These are phyloP conservation scores for Plasmodium coatneyi DNA, from an alignment of 169 alveolate genomes.

Conservation along the genomic window DNA sequence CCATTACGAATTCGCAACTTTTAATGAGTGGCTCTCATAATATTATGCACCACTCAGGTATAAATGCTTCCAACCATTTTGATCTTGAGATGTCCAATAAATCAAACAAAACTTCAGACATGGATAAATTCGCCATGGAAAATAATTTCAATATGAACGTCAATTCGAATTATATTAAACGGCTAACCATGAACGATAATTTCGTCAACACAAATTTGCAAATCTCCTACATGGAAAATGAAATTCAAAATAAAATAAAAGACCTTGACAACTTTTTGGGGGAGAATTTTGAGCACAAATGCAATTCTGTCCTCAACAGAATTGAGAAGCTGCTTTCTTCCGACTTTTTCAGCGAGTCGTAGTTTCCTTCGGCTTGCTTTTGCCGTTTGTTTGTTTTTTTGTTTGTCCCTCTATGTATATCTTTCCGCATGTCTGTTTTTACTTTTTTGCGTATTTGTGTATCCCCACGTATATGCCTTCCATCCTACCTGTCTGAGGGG, in stretches of 20 bases:
- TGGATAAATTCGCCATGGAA: neutral
- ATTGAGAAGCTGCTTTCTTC: constrained; percentile 63
- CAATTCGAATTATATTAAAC: constrained; percentile 27
- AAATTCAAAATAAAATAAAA: constrained; percentile 63
- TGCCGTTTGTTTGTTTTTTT: neutral
- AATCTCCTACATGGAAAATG: constrained; percentile 71
- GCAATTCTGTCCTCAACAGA: constrained; percentile 49
- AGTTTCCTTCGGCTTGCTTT: neutral
- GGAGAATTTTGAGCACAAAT: constrained; percentile 27
- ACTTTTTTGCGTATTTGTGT: neutral
- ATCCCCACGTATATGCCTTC: neutral
- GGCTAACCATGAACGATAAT: constrained; percentile 43
- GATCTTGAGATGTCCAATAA: constrained; percentile 18
- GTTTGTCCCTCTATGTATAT: neutral
- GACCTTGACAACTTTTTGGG: constrained; percentile 40
- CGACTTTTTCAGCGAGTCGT: constrained; percentile 26
- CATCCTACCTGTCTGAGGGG: neutral
- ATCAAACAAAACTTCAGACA: constrained; percentile 10
- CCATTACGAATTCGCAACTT: neutral
- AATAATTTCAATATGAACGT: neutral
- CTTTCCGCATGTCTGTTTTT: neutral
- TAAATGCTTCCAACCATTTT: constrained; percentile 9
- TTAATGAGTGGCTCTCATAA: constrained; percentile 16
- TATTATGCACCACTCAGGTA: neutral
- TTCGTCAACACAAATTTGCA: constrained; percentile 68